Percentiles rank a stretch among this genome's conserved stretches.
Evolutionary conservation across 805 yeast species (phyloP).

Genomic region (Hanseniaspora lindneri): DNA sequence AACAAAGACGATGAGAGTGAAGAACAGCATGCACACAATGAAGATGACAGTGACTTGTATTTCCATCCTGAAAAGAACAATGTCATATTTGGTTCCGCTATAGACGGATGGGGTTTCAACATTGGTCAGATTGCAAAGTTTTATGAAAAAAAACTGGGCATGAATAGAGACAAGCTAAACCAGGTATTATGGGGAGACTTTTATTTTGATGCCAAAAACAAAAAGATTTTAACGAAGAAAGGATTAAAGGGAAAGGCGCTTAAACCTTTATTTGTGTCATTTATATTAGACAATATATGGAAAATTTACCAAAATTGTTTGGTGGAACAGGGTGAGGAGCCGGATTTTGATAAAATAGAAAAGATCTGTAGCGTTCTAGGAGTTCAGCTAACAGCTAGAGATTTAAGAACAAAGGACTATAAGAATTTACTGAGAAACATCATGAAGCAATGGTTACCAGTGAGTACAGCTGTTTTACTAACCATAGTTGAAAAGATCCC

Average conservation of each 20-base stretch:
- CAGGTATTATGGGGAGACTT: slow-evolving; percentile 95
- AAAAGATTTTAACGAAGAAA: slow-evolving; percentile 61
- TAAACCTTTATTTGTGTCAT: slow-evolving; percentile 76
- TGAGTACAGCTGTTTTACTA: slow-evolving; percentile 71
- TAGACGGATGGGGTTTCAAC: slow-evolving; percentile 97
- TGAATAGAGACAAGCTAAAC: slow-evolving; percentile 63
- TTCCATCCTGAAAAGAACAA: slow-evolving; percentile 81
- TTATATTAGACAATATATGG: slow-evolving; percentile 86
- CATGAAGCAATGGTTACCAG: slow-evolving; percentile 89
- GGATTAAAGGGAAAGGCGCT: slow-evolving; percentile 48
- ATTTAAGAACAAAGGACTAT: slow-evolving; percentile 65
- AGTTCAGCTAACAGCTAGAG: slow-evolving; percentile 60
- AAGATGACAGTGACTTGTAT: slow-evolving; percentile 69
- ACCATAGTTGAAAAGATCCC: slow-evolving; percentile 79
- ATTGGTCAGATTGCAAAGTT: slow-evolving; percentile 78
- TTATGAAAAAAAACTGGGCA: slow-evolving; percentile 73
- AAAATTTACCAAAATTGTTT: slow-evolving; percentile 67
- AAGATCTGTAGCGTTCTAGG: slow-evolving; percentile 63
- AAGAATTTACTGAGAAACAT: slow-evolving; percentile 50
- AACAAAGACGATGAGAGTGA: slow-evolving; percentile 42
- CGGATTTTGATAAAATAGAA: slow-evolving; percentile 54
- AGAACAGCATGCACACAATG: slow-evolving; percentile 42
- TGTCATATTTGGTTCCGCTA: slow-evolving; percentile 80
- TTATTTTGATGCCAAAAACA: slow-evolving; percentile 78
- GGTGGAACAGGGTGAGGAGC: slow-evolving; percentile 28